These are phyloP conservation scores for Aspergillus versicolor DNA, from an alignment of 2,329 filamentous ascomycete genomes.

Conservation along the genomic window DNA sequence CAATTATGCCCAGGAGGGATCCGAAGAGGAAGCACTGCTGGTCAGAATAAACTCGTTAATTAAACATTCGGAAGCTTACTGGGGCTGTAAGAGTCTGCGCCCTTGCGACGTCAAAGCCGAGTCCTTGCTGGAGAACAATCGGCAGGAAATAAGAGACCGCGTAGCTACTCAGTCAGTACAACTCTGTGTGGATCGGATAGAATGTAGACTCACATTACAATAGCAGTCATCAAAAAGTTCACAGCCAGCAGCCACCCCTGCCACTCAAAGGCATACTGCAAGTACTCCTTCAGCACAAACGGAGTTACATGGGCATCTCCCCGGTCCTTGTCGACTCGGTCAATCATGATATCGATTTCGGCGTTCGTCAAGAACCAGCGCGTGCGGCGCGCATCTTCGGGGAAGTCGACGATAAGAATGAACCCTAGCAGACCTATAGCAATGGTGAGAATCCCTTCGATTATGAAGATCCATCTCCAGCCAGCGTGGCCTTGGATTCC, in stretches of 20 bases:
- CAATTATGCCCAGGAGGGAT: background rate
- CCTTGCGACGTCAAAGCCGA: slow-evolving; percentile 14
- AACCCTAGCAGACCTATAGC: background rate
- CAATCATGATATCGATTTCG: slow-evolving; percentile 14
- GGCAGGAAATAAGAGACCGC: slow-evolving; percentile 19
- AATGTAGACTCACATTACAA: slow-evolving; percentile 7
- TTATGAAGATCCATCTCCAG: slow-evolving; percentile 12
- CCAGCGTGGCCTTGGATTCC: slow-evolving; percentile 3
- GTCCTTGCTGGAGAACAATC: slow-evolving; percentile 15
- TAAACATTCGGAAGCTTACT: background rate
- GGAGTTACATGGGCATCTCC: slow-evolving; percentile 12
- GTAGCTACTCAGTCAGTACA: slow-evolving; percentile 7
- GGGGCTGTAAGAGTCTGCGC: slow-evolving; percentile 17
- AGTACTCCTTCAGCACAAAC: slow-evolving; percentile 9
- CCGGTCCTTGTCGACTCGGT: slow-evolving; percentile 14
- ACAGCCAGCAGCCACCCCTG: slow-evolving; percentile 14
- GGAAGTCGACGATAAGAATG: slow-evolving; percentile 10
- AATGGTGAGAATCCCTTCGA: slow-evolving; percentile 7
- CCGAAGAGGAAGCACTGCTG: slow-evolving; percentile 10
- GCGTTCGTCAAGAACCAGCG: slow-evolving; percentile 8
- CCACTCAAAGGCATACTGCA: slow-evolving; percentile 12
- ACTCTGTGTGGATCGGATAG: too few relatives aligned
- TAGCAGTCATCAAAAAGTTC: slow-evolving; percentile 11
- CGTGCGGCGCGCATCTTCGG: slow-evolving; percentile 8
- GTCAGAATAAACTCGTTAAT: background rate